Evolutionary conservation across 2,329 filamentous ascomycete genomes (phyloP).

Genomic region (Aspergillus transmontanensis): DNA sequence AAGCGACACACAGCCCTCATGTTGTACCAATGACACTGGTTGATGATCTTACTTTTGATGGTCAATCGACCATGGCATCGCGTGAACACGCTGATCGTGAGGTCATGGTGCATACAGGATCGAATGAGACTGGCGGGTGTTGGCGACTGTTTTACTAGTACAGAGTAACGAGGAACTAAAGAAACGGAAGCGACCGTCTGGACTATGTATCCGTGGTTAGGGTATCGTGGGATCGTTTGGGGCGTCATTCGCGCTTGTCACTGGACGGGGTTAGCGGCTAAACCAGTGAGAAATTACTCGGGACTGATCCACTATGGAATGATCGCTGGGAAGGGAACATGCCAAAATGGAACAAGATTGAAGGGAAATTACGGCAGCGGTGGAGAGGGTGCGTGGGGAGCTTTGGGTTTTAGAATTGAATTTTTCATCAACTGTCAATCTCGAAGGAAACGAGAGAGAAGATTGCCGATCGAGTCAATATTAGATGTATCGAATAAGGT

Average conservation of each 20-base stretch:
- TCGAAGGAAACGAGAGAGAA: neutral
- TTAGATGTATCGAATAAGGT: neutral
- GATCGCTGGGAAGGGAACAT: neutral
- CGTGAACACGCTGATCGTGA: slow-evolving; percentile 5
- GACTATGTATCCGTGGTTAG: neutral
- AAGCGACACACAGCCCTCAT: neutral
- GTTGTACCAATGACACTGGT: neutral
- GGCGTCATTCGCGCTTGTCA: neutral
- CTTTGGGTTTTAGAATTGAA: neutral
- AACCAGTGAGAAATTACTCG: neutral
- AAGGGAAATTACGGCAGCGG: neutral
- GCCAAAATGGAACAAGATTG: neutral
- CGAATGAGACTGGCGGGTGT: neutral
- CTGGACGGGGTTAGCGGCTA: neutral
- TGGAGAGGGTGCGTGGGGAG: neutral
- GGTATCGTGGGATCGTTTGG: neutral
- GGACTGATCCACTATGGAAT: neutral
- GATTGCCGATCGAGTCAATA: neutral
- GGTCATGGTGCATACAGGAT: slow-evolving; percentile 1
- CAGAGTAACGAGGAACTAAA: neutral
- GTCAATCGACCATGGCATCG: neutral
- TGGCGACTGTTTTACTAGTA: neutral
- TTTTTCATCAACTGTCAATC: neutral
- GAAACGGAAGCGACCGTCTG: neutral
- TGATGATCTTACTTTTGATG: neutral